phyloP scores from a whole-genome alignment of 2,329 filamentous ascomycete species.

The Colletotrichum sp. region DNA sequence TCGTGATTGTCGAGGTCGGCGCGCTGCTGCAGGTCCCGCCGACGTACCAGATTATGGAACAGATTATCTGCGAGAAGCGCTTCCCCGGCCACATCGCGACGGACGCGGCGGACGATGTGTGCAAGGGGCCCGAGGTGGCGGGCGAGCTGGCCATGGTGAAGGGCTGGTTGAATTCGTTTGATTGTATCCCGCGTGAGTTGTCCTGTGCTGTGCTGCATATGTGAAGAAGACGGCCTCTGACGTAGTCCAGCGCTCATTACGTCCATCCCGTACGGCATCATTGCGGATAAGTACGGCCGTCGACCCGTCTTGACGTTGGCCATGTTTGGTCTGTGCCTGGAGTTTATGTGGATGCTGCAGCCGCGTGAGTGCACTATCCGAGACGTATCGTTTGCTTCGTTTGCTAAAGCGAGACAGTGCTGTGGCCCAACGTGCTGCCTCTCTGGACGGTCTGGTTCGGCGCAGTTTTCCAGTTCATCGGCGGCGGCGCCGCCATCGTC shows the following conservation, averaged over 20 bases:
- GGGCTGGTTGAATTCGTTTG: conserved; percentile 50
- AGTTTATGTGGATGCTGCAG: conserved; percentile 31
- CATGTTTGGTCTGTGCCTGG: conserved; percentile 34
- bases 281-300: conserved; percentile 53
- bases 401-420: conserved; percentile 33
- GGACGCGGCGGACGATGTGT: conserved; percentile 43
- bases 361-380: conserved; percentile 32
- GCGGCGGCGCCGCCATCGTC: conserved; percentile 43
- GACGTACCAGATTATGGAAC: conserved; percentile 55
- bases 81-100: conserved; percentile 44
- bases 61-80: conserved; percentile 55
- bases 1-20: conserved; percentile 50
- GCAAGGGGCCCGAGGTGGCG: conserved; percentile 56
- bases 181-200: conserved; percentile 49
- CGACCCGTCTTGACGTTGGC: conserved; percentile 43
- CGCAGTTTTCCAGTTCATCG: conserved; percentile 41
- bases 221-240: not conserved
- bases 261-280: conserved; percentile 50
- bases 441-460: conserved; percentile 43
- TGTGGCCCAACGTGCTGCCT: conserved; percentile 41
- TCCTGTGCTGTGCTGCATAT: not conserved
- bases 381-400: conserved; percentile 5
- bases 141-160: conserved; percentile 55
- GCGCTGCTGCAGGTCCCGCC: conserved; percentile 44
- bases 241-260: conserved; percentile 39